These are phyloP conservation scores for Crithidia thermophila DNA, from an alignment of 208 protist genomes.

Conservation along the genomic window DNA sequence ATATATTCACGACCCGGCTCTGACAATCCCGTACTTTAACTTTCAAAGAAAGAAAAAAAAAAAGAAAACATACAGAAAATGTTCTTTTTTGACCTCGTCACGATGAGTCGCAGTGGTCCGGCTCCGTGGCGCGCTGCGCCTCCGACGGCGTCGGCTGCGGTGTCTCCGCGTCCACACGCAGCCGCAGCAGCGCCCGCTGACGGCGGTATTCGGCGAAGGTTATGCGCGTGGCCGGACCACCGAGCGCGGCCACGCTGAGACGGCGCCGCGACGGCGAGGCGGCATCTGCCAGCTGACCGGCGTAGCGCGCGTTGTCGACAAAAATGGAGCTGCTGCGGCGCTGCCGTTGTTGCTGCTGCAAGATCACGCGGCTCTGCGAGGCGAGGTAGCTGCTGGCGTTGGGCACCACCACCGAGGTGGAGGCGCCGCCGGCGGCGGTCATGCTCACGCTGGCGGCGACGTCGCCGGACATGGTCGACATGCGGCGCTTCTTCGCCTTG, in stretches of 20 bases:
- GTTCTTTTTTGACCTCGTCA: neutral
- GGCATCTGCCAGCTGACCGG: neutral
- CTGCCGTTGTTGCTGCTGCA: neutral
- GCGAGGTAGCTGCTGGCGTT: neutral
- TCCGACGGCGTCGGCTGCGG: conserved; percentile 12
- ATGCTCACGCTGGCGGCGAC: neutral
- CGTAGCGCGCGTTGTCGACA: neutral
- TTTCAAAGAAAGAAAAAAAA: neutral
- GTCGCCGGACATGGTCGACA: neutral
- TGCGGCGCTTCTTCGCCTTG: conserved; percentile 3
- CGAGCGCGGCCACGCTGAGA: conserved; percentile 3
- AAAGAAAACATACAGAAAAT: neutral
- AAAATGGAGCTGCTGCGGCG: conserved; percentile 4
- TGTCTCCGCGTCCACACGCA: conserved; percentile 15
- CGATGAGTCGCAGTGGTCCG: conserved; percentile 9
- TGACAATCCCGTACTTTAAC: too few species aligned
- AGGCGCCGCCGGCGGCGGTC: neutral
- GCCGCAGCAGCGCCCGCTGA: conserved; percentile 21
- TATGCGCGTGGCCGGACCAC: conserved; percentile 7
- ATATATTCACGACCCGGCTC: too few species aligned
- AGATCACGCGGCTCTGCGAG: neutral
- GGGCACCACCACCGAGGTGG: too few species aligned
- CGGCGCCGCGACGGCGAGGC: conserved; percentile 15
- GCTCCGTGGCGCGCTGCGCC: conserved; percentile 9
- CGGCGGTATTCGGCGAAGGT: conserved; percentile 38